phyloP scores from a whole-genome alignment of 441 rosid genomes.

The Gossypium lobatum region DNA sequence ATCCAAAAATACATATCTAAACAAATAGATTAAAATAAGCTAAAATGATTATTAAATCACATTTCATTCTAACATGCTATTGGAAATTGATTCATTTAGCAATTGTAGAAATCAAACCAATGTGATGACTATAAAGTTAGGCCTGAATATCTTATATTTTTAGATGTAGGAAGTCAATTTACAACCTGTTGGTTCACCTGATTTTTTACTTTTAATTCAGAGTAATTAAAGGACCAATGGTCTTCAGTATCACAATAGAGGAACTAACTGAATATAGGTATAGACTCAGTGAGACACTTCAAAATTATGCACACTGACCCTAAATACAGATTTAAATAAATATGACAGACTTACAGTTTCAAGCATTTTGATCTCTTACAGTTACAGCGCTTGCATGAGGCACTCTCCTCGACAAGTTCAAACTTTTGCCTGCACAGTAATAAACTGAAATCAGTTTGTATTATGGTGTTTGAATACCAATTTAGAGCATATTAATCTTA shows the following conservation, averaged over 20 bases:
- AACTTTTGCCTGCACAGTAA: slow-evolving; percentile 28
- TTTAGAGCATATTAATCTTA: not conserved
- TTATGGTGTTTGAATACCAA: not conserved
- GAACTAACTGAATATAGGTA: not conserved
- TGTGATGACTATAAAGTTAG: not conserved
- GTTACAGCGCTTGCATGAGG: slow-evolving; percentile 46
- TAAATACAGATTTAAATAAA: slow-evolving; percentile 2
- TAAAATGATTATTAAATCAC: not conserved
- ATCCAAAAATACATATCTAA: not conserved
- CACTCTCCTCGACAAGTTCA: slow-evolving; percentile 25
- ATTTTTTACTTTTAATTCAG: not conserved
- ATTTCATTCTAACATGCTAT: not conserved
- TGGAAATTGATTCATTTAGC: not conserved
- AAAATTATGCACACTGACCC: not conserved
- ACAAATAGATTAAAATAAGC: not conserved
- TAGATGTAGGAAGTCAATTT: not conserved
- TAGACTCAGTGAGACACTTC: not conserved
- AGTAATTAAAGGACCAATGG: not conserved
- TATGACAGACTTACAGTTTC: slow-evolving; percentile 42
- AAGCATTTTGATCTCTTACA: slow-evolving; percentile 55
- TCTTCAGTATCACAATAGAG: not conserved
- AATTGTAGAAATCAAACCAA: not conserved
- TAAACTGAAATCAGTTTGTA: slow-evolving; percentile 3
- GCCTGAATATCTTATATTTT: not conserved
- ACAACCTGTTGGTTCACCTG: not conserved